Conservation (phyloP, 1,139 yeast genomes). For the Suhomyces yuchorum region DNA sequence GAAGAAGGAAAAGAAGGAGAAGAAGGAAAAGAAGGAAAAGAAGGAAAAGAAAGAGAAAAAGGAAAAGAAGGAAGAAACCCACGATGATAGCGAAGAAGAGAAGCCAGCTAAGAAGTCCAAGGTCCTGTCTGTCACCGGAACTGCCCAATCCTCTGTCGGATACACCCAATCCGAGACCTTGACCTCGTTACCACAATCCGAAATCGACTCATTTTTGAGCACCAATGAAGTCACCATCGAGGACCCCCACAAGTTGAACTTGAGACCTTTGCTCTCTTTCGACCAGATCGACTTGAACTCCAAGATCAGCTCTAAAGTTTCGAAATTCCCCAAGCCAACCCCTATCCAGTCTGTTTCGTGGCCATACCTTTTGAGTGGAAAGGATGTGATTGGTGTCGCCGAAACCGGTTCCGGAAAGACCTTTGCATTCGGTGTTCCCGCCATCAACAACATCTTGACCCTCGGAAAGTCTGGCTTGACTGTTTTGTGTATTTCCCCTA, state of each 20-base stretch:
- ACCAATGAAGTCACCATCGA: conserved; percentile 81
- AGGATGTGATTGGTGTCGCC: conserved; percentile 96
- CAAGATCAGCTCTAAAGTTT: conserved; percentile 56
- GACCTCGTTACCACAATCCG: conserved; percentile 47
- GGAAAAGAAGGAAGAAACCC: conserved; percentile 20
- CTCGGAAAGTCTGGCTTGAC: conserved; percentile 55
- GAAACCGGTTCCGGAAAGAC: conserved; percentile 99
- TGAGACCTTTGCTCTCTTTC: conserved; percentile 75
- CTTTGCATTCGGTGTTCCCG: conserved; percentile 97
- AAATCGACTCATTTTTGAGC: conserved; percentile 61
- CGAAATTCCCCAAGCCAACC: conserved; percentile 84
- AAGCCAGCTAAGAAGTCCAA: conserved; percentile 11
- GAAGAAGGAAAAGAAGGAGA: conserved; percentile 50
- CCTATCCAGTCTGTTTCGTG: conserved; percentile 97
- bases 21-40: conserved; percentile 43
- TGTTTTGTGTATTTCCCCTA: conserved; percentile 89
- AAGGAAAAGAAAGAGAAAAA: conserved; percentile 38
- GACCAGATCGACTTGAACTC: conserved; percentile 59
- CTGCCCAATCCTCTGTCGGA: conserved; percentile 18
- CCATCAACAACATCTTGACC: conserved; percentile 67
- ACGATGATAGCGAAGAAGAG: conserved; percentile 19
- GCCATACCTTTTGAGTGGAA: conserved; percentile 82
- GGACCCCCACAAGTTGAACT: conserved; percentile 54
- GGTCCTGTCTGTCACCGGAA: conserved; percentile 16
- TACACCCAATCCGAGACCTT: conserved; percentile 36